Evolutionary conservation across 768 basidiomycete genomes (phyloP), one percentile per base, ranked within the genome.

Genomic region (Boletus fagicola): DNA sequence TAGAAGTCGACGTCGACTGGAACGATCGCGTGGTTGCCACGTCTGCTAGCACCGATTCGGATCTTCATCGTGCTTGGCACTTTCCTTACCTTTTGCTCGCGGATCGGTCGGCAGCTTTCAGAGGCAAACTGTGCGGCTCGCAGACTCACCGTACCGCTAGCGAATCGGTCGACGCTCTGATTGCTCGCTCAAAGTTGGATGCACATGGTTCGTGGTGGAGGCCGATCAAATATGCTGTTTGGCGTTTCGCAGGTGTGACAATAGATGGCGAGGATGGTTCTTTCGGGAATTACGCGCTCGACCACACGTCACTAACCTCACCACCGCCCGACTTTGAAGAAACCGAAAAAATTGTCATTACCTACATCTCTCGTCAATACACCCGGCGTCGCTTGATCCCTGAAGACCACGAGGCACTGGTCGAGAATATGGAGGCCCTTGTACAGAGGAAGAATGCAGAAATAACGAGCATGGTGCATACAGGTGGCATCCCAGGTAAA

Each of bases 91-190:
- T 87, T 4, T 76, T 94, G 9, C 75, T 92, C 50, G 76, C 83
- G 7, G 91, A 94, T 71, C 80, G 92, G 20, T 87, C 85, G 40
- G 92, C 92, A 0, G 80, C 91, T 0, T 86, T 88, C 71, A 78
- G 88, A 3, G 90, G 90, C 0, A 58, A 70, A 4, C 67, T 81
- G 3, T 90, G 89, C 56, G 87, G 87, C 12, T 74, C 76, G 28
- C 77, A 58, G n/a, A 87, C 83, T 5, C 87, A 90, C 63, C 78
- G 92, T 18, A 91, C 83, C 0, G 90, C 90, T 0, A 81, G 86
- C 1, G 84, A 85, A 67, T 85, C 91, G 9, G 77, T 80, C 72
- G 78, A 86, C 47, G 70, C 75, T 56, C 83, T 87, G 78, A 38
- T 68, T 35, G 61, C 65, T 39, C 63, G 72, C 6, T 73, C 72